Evolutionary conservation across 2,329 filamentous ascomycete genomes (phyloP).

Genomic region (Cercospora sp.): DNA sequence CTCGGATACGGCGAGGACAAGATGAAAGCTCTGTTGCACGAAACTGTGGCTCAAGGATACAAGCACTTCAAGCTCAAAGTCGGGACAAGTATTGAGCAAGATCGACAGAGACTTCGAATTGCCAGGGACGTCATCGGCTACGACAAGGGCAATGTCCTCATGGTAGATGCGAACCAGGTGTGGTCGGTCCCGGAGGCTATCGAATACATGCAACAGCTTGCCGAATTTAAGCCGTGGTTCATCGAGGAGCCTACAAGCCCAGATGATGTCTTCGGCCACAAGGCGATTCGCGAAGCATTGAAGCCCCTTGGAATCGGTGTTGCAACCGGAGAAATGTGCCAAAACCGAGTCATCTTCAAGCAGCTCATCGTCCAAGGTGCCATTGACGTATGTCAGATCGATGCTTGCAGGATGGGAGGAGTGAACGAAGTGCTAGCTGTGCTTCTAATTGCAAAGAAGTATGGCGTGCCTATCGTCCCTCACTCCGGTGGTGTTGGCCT

Average conservation of each 20-base stretch:
- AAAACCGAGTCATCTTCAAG: conserved; percentile 93
- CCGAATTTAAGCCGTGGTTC: conserved; percentile 78
- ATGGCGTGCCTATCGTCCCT: conserved; percentile 77
- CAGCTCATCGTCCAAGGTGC: conserved; percentile 78
- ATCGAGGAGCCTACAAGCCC: conserved; percentile 92
- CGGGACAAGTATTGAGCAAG: conserved; percentile 69
- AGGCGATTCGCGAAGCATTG: conserved; percentile 77
- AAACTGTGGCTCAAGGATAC: conserved; percentile 77
- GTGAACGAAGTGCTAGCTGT: conserved; percentile 94
- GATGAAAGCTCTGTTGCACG: conserved; percentile 71
- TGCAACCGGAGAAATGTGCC: conserved; percentile 92
- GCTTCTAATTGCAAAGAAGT: conserved; percentile 78
- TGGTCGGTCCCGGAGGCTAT: conserved; percentile 91
- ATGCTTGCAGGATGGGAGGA: conserved; percentile 84
- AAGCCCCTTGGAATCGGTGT: conserved; percentile 75
- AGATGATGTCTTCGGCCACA: conserved; percentile 86
- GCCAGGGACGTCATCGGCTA: conserved; percentile 79
- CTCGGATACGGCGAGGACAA: conserved; percentile 87
- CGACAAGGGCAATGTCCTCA: conserved; percentile 79
- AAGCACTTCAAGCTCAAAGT: conserved; percentile 91
- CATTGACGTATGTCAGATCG: conserved; percentile 86
- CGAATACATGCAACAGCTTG: conserved; percentile 78
- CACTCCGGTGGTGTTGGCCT: conserved; percentile 88
- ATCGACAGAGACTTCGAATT: conserved; percentile 69
- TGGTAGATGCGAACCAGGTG: conserved; percentile 90